Evolutionary conservation across 2,329 filamentous ascomycete genomes (phyloP).

Genomic region (Endothia cerciana): DNA sequence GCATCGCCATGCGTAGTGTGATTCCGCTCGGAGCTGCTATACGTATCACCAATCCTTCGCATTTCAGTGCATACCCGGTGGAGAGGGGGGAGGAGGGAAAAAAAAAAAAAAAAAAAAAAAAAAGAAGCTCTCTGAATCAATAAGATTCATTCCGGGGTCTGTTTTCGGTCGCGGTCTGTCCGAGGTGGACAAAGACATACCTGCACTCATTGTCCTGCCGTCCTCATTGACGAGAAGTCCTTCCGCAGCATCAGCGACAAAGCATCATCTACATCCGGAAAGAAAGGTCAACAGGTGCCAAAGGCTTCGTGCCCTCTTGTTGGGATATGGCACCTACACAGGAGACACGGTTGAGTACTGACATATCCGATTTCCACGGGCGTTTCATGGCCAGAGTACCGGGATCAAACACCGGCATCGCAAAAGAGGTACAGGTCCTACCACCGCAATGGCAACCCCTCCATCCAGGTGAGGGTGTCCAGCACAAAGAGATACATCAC

Average conservation of each 20-base stretch:
- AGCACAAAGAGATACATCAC: background rate
- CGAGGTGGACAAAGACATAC: background rate
- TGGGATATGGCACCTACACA: background rate
- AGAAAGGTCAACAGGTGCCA: background rate
- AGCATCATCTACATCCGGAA: constrained; percentile 2
- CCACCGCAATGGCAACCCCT: background rate
- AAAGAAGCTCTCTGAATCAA: background rate
- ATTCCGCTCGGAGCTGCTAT: background rate
- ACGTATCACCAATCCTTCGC: background rate
- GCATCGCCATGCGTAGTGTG: background rate
- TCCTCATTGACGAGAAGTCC: background rate
- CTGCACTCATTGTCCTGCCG: background rate
- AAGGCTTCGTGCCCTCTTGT: background rate
- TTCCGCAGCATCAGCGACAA: background rate
- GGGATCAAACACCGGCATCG: background rate
- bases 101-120: too few species aligned
- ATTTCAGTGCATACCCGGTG: background rate
- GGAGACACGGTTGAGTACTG: background rate
- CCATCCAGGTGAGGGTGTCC: too few species aligned
- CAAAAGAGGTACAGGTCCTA: background rate
- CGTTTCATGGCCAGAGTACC: background rate
- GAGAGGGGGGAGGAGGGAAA: too few species aligned
- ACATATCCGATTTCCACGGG: background rate
- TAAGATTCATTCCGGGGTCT: background rate
- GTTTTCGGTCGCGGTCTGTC: background rate